Conservation (phyloP, 805 yeast species). For the Candida jianshihensis region DNA sequence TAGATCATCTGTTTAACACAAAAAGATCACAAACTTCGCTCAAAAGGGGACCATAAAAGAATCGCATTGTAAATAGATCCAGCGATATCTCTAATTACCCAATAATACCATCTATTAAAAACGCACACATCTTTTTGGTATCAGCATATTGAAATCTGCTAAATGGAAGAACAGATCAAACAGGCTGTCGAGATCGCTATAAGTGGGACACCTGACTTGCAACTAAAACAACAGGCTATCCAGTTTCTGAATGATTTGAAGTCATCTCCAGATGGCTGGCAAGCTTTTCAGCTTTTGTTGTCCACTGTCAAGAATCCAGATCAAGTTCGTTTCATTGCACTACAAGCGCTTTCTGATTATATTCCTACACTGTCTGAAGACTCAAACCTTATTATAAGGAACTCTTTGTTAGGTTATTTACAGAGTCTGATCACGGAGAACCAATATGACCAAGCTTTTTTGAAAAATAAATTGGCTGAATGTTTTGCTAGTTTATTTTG, state of each 20-base stretch:
- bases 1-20: too few species aligned
- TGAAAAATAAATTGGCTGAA: conserved; percentile 54
- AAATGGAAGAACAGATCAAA: conserved; percentile 21
- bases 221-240: conserved; percentile 30
- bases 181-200: conserved; percentile 27
- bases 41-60: too few species aligned
- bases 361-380: conserved; percentile 17
- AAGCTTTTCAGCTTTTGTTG: conserved; percentile 34
- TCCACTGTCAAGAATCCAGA: conserved; percentile 23
- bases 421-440: conserved; percentile 12
- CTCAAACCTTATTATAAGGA: conserved; percentile 19
- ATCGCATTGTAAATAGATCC: too few species aligned
- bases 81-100: too few species aligned
- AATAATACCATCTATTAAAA: too few species aligned
- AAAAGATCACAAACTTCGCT: too few species aligned
- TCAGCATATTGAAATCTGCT: neutral
- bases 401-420: conserved; percentile 14
- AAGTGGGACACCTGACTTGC: conserved; percentile 19
- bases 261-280: conserved; percentile 40
- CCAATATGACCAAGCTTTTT: conserved; percentile 31
- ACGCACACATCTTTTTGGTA: neutral
- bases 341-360: conserved; percentile 22
- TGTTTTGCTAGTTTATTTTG: conserved; percentile 46
- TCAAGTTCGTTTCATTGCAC: conserved; percentile 22
- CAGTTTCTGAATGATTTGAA: conserved; percentile 36